A percentile compares a stretch with the other conserved stretches of the same genome.
phyloP scores from a whole-genome alignment of 257 asterid genomes.

The Fraxinus americana region DNA sequence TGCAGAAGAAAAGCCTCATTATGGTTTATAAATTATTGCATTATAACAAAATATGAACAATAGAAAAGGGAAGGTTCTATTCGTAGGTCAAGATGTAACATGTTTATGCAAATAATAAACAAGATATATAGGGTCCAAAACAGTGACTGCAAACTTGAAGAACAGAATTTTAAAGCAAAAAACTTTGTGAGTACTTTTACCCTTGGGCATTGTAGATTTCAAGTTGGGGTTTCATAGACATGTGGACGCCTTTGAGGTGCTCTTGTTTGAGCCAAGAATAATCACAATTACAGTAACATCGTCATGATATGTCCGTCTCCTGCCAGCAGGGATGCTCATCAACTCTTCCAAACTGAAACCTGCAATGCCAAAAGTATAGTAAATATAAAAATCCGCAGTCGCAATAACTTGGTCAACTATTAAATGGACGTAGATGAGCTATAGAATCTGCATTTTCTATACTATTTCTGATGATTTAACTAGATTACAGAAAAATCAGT shows the following conservation, averaged over 20 bases:
- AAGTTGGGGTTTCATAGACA: slow-evolving; percentile 37
- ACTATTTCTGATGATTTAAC: slow-evolving; percentile 5
- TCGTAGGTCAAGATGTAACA: not conserved
- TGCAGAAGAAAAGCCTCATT: slow-evolving; percentile 16
- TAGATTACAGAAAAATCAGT: slow-evolving; percentile 12
- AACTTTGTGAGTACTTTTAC: not conserved
- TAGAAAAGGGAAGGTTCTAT: not conserved
- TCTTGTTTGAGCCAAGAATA: slow-evolving; percentile 71
- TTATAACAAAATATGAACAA: slow-evolving; percentile 8
- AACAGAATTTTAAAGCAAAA: slow-evolving; percentile 28
- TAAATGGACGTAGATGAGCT: not conserved
- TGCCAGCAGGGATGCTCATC: slow-evolving; percentile 90
- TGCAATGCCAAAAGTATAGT: slow-evolving; percentile 21
- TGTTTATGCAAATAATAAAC: not conserved
- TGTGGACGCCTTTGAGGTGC: slow-evolving; percentile 88
- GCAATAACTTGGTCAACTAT: not conserved
- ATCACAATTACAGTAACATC: slow-evolving; percentile 88
- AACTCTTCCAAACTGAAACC: slow-evolving; percentile 90
- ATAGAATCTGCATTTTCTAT: not conserved
- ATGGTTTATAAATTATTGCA: not conserved
- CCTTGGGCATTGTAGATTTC: not conserved
- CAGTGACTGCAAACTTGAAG: slow-evolving; percentile 7
- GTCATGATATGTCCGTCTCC: slow-evolving; percentile 90
- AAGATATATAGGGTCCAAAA: slow-evolving; percentile 18
- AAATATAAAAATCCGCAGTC: not conserved